Evolutionary conservation across 2,329 filamentous ascomycete genomes (phyloP).

Genomic region (Ascosphaera apis): DNA sequence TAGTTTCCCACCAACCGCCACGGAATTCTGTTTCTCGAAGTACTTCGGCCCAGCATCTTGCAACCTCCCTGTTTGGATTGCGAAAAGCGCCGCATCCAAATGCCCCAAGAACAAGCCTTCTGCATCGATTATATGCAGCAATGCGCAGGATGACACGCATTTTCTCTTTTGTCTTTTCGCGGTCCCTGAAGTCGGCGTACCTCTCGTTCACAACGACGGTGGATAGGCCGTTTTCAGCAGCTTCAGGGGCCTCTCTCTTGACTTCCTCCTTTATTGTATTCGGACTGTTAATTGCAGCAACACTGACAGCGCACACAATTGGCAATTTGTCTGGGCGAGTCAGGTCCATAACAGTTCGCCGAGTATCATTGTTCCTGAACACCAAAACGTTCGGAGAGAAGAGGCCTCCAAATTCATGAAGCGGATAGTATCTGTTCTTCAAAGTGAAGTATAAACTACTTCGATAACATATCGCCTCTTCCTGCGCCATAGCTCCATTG

Average conservation of each 20-base stretch:
- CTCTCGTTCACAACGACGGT: slow-evolving; percentile 5
- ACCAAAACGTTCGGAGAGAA: slow-evolving; percentile 39
- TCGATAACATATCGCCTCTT: slow-evolving; percentile 45
- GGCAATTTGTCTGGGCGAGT: slow-evolving; percentile 18
- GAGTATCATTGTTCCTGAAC: slow-evolving; percentile 27
- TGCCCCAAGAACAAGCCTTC: slow-evolving; percentile 40
- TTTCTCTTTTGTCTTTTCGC: slow-evolving; percentile 36
- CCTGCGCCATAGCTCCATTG: slow-evolving; percentile 39
- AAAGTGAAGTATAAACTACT: slow-evolving; percentile 22
- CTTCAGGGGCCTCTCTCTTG: no score
- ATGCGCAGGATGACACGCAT: slow-evolving; percentile 38
- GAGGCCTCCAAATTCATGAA: slow-evolving; percentile 26
- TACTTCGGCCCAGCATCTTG: slow-evolving; percentile 37
- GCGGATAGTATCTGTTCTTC: slow-evolving; percentile 29
- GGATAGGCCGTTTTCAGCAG: background rate
- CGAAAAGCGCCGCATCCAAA: slow-evolving; percentile 44
- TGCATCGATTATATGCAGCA: slow-evolving; percentile 32
- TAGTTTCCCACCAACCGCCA: slow-evolving; percentile 39
- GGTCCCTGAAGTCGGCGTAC: slow-evolving; percentile 23
- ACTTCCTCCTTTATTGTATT: slow-evolving; percentile 5
- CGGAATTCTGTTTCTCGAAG: slow-evolving; percentile 36
- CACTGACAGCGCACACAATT: slow-evolving; percentile 34
- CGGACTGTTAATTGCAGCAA: slow-evolving; percentile 32
- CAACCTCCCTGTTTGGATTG: slow-evolving; percentile 41
- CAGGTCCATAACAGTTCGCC: slow-evolving; percentile 25